Evolutionary conservation across 306 rosid species (phyloP).

Genomic region (Quercus variabilis): DNA sequence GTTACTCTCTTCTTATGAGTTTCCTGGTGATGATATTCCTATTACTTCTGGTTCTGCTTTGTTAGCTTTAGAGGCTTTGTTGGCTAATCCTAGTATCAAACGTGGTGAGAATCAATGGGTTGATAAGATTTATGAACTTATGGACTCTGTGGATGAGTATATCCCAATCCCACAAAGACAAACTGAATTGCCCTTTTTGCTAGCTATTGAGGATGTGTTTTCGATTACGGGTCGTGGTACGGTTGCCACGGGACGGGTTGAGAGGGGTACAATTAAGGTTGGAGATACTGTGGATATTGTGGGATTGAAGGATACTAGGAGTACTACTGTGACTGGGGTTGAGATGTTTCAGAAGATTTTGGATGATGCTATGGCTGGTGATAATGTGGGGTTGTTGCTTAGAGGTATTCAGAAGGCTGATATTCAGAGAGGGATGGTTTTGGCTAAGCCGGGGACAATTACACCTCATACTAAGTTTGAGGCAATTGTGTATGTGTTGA

Average conservation of each 20-base stretch:
- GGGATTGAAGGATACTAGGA: slow-evolving; percentile 72
- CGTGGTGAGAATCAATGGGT: slow-evolving; percentile 80
- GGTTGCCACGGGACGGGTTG: slow-evolving; percentile 83
- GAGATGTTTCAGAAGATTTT: slow-evolving; percentile 90
- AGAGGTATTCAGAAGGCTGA: slow-evolving; percentile 81
- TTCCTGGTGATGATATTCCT: slow-evolving; percentile 87
- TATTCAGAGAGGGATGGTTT: slow-evolving; percentile 92
- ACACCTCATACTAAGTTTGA: slow-evolving; percentile 82
- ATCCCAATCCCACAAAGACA: slow-evolving; percentile 81
- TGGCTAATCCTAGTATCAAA: slow-evolving; percentile 56
- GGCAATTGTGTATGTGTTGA: slow-evolving; percentile 83
- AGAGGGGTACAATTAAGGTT: slow-evolving; percentile 63
- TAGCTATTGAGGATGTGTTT: slow-evolving; percentile 78
- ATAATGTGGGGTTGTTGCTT: slow-evolving; percentile 80
- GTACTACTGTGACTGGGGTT: slow-evolving; percentile 76
- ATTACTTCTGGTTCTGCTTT: slow-evolving; percentile 74
- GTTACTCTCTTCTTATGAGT: slow-evolving; percentile 66
- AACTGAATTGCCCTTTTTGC: slow-evolving; percentile 67
- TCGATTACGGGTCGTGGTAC: slow-evolving; percentile 89
- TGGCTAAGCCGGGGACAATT: slow-evolving; percentile 78
- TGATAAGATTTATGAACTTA: slow-evolving; percentile 74
- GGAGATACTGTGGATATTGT: slow-evolving; percentile 72
- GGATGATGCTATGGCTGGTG: slow-evolving; percentile 85
- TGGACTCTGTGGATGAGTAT: slow-evolving; percentile 74
- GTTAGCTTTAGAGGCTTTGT: slow-evolving; percentile 71